A percentile compares a stretch with the other conserved stretches of the same genome.
These are phyloP conservation scores for Paraconiothyrium brasiliense DNA, from an alignment of 2,329 filamentous ascomycete genomes.

Conservation along the genomic window DNA sequence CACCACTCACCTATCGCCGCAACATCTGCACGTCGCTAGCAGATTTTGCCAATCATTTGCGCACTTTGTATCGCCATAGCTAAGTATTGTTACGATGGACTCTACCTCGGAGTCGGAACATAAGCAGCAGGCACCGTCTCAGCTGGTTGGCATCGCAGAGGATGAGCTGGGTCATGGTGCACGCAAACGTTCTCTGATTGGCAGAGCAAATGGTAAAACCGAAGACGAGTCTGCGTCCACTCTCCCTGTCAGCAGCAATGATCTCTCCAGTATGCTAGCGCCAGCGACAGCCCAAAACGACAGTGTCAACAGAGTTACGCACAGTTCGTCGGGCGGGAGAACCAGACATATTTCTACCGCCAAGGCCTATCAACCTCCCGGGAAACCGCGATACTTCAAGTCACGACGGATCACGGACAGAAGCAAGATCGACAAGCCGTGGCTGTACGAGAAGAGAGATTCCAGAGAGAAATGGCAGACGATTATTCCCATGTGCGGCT, in stretches of 20 bases:
- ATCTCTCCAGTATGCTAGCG: background rate
- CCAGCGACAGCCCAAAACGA: background rate
- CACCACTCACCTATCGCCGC: background rate
- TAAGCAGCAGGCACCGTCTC: background rate
- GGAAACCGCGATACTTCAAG: slow-evolving; percentile 61
- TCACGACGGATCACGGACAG: slow-evolving; percentile 74
- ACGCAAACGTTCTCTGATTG: background rate
- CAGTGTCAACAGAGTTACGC: background rate
- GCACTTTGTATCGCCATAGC: background rate
- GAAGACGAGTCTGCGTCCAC: background rate
- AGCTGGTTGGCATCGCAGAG: background rate
- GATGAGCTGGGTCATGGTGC: background rate
- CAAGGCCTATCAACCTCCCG: background rate
- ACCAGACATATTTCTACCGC: background rate
- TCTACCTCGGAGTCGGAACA: background rate
- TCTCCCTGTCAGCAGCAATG: background rate
- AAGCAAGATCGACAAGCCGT: slow-evolving; percentile 78
- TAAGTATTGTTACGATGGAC: background rate
- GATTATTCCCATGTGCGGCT: slow-evolving; percentile 78
- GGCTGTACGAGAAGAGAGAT: slow-evolving; percentile 73
- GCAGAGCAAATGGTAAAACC: background rate
- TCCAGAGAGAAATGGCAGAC: slow-evolving; percentile 87
- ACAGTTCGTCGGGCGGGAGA: background rate
- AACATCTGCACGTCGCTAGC: background rate
- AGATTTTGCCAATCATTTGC: background rate